These are phyloP conservation scores for Heliamphora pulchella DNA, from an alignment of 179 eudicot species.

Conservation along the genomic window DNA sequence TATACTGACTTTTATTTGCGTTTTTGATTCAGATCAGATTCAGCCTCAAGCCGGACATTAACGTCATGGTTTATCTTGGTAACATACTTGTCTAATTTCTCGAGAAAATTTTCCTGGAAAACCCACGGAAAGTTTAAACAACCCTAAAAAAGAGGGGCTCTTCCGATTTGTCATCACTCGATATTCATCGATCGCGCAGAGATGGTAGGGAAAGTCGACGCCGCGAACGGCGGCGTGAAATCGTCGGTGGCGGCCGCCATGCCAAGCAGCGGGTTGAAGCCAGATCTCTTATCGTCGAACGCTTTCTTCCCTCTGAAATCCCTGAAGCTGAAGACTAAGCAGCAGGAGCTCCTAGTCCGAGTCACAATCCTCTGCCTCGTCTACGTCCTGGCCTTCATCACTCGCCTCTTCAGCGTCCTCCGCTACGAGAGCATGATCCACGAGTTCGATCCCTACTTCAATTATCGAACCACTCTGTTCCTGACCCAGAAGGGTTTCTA, in stretches of 20 bases:
- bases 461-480: constrained; percentile 57
- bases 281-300: constrained; percentile 14
- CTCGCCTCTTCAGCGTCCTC: constrained; percentile 79
- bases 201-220: constrained; percentile 17
- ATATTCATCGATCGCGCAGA: background rate
- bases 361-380: constrained; percentile 57
- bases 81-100: no score
- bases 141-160: no score
- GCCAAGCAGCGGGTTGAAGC: background rate
- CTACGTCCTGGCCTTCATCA: constrained; percentile 69
- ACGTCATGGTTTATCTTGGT: no score
- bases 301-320: constrained; percentile 34
- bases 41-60: no score
- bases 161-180: background rate
- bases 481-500: constrained; percentile 58
- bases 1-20: no score
- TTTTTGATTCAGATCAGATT: no score
- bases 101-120: no score
- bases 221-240: constrained; percentile 17
- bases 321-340: constrained; percentile 72
- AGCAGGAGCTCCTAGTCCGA: constrained; percentile 76
- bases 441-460: constrained; percentile 68
- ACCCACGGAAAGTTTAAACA: no score
- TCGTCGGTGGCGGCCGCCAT: background rate
- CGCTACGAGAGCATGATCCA: constrained; percentile 80